phyloP scores from a whole-genome alignment of 2,329 filamentous ascomycete genomes.

The Trichoderma arundinaceum region DNA sequence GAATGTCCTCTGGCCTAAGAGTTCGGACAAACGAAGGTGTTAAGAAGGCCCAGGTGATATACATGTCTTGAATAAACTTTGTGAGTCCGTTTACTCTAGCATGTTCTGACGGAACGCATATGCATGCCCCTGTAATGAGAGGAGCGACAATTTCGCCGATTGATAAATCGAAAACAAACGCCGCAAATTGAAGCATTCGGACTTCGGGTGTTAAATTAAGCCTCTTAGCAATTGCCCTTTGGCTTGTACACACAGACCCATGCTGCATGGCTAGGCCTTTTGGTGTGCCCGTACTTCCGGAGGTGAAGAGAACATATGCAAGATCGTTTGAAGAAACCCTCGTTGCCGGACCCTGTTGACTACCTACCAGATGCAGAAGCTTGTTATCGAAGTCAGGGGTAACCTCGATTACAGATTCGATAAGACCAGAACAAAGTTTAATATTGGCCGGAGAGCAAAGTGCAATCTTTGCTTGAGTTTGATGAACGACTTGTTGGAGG shows the following conservation, averaged over 20 bases:
- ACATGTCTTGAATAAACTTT: constrained; percentile 7
- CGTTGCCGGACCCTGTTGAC: not conserved
- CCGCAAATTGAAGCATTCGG: constrained; percentile 32
- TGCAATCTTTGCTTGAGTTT: not conserved
- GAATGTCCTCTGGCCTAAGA: constrained; percentile 3
- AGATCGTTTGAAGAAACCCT: not conserved
- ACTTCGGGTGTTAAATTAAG: not conserved
- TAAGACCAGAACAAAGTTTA: not conserved
- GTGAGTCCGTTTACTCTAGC: constrained; percentile 27
- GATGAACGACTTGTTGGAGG: not conserved
- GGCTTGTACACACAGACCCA: constrained; percentile 24
- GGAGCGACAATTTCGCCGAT: constrained; percentile 29
- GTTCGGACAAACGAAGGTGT: constrained; percentile 23
- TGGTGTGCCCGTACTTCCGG: constrained; percentile 56
- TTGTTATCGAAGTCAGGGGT: not conserved
- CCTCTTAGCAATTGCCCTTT: not conserved
- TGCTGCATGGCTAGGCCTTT: constrained; percentile 45
- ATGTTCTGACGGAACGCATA: constrained; percentile 35
- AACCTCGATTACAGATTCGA: not conserved
- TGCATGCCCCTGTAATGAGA: constrained; percentile 31
- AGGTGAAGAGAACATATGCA: constrained; percentile 55
- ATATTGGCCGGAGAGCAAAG: not conserved
- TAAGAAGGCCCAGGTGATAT: constrained; percentile 4
- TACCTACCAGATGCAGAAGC: not conserved
- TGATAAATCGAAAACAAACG: constrained; percentile 33